Evolutionary conservation across 805 yeast species (phyloP), one percentile per base, ranked within the genome.

Genomic region (Nakazawaea holstii): DNA sequence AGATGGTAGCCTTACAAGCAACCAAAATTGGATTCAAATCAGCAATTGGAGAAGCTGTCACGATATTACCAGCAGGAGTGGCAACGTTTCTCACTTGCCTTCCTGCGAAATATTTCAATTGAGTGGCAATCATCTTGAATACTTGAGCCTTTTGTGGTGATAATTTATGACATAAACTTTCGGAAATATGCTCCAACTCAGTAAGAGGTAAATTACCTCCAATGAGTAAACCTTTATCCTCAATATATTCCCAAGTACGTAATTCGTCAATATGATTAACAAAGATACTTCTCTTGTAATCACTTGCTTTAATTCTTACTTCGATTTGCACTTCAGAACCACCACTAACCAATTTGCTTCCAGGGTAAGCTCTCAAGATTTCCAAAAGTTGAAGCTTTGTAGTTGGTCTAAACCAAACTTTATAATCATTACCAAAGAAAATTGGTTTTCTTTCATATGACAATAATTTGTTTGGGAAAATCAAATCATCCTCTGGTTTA

Each of bases 11-110:
- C 48, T 67, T 67, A 27, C 71, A 65, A 4, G 74, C 67, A 9
- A 71, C 73, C 42, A 73, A 58, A 6, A 72, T 65, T 4, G 77
- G 77, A 53, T 73, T 73, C 57, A 73, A 53, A 53, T 73, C 78
- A 1, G 77, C 69, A 49, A 73, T 73, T 17, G 78, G 78, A 4
- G 75, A 69, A 2, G 77, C 77, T 1, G 78, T 73, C 15, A 72
- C 75, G 39, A 73, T 71, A 38, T 70, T 70, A 35, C 78, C 78
- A 0, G 77, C 76, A 1, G 76, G 72, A 9, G 76, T 72, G 13
- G 76, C 78, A 8, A 72, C 76, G 49, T 73, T 73, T 47, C 78
- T 64, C 45, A 73, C 72, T 50, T 74, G 77, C 32, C 76, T 61
- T 1, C 77, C 76, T 0, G 78, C 78, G 55, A 73, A 73, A 49